A percentile compares a stretch with the other conserved stretches of the same genome.
These are phyloP conservation scores for Auricularia heimuer DNA, from an alignment of 768 basidiomycete species.

Conservation along the genomic window DNA sequence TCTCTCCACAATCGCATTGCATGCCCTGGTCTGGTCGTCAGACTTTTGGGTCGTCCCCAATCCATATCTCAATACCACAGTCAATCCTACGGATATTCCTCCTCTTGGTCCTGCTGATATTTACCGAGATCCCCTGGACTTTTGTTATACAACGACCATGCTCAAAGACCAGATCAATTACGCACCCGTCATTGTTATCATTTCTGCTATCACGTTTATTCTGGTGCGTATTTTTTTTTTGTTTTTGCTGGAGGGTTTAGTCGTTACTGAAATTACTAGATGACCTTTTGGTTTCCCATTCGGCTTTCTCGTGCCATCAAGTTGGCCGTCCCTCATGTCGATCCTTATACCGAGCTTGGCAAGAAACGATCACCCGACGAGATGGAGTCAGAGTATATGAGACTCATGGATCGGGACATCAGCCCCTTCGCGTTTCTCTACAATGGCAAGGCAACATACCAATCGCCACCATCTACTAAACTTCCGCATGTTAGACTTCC, in stretches of 20 bases:
- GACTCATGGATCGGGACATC: conserved; percentile 49
- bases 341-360: conserved; percentile 64
- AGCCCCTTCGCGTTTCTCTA: conserved; percentile 69
- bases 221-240: conserved; percentile 31
- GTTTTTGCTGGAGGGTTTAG: background rate
- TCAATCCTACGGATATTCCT: conserved; percentile 36
- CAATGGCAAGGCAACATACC: conserved; percentile 34
- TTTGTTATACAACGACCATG: conserved; percentile 77
- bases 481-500: conserved; percentile 40
- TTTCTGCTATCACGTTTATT: conserved; percentile 41
- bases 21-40: conserved; percentile 66
- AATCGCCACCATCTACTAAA: conserved; percentile 4
- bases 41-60: conserved; percentile 68
- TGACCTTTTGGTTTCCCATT: conserved; percentile 63
- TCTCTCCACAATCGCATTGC: conserved; percentile 65
- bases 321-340: conserved; percentile 51
- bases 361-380: conserved; percentile 43
- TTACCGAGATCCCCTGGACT: conserved; percentile 55
- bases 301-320: conserved; percentile 47
- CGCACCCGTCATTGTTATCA: conserved; percentile 51
- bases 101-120: conserved; percentile 47
- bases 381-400: conserved; percentile 61
- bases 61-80: conserved; percentile 51
- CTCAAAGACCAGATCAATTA: conserved; percentile 57
- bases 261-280: conserved; percentile 24